A percentile compares a stretch with the other conserved stretches of the same genome.
These are phyloP conservation scores for Lenwebbia sp. DNA, from an alignment of 345 rosid genomes.

Conservation along the genomic window DNA sequence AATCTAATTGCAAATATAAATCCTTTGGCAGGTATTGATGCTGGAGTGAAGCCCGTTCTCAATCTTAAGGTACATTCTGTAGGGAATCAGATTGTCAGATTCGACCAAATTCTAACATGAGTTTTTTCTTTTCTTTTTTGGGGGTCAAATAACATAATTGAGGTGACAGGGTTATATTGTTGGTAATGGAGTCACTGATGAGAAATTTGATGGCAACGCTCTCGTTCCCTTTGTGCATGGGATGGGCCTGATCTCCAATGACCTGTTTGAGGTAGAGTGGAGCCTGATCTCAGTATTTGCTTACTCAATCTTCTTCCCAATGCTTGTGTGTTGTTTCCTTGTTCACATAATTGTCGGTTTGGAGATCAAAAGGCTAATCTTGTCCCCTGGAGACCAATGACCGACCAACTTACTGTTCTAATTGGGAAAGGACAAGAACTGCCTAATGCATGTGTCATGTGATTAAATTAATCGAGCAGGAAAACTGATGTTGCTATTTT, in stretches of 20 bases:
- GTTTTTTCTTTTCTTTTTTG: not conserved
- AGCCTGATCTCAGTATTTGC: not conserved
- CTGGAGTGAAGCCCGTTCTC: conserved; percentile 42
- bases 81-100: not conserved
- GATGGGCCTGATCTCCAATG: conserved; percentile 82
- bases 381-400: not conserved
- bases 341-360: not conserved
- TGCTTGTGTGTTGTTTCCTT: not conserved
- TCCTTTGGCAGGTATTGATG: conserved; percentile 47
- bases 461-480: not conserved
- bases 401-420: not conserved
- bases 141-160: not conserved
- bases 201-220: conserved; percentile 66
- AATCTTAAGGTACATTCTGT: conserved; percentile 50
- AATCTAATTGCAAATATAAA: not conserved
- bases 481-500: not conserved
- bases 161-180: conserved; percentile 70
- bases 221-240: conserved; percentile 84
- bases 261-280: conserved; percentile 46
- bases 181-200: conserved; percentile 88
- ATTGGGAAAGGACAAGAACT: not conserved
- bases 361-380: not conserved
- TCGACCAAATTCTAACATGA: not conserved
- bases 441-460: not conserved
- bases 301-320: not conserved